Percentiles rank a stretch among this genome's conserved stretches.
Evolutionary conservation across 495 filamentous ascomycete genomes (phyloP).

Genomic region (Pyronema domesticum): DNA sequence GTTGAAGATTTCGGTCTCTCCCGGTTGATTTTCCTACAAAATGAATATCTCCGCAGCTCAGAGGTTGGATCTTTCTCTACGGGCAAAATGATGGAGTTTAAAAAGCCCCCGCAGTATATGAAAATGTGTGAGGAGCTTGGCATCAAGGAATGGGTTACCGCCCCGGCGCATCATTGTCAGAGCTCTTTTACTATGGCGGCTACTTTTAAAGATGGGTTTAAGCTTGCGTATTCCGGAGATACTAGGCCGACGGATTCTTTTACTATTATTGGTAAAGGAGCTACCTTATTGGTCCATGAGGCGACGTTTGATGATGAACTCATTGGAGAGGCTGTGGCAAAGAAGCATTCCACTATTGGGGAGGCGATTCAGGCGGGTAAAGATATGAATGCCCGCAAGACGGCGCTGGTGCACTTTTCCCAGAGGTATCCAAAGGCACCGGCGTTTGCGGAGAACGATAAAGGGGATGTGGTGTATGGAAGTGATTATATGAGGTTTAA

Average conservation of each 20-base stretch:
- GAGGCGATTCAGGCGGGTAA: slow-evolving; percentile 68
- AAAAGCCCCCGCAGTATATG: background rate
- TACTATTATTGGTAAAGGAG: slow-evolving; percentile 47
- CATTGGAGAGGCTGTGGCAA: slow-evolving; percentile 54
- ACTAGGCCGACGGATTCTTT: slow-evolving; percentile 62
- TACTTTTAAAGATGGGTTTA: slow-evolving; percentile 62
- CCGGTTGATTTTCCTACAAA: slow-evolving; percentile 22
- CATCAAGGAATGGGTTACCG: slow-evolving; percentile 37
- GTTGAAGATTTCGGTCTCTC: slow-evolving; percentile 64
- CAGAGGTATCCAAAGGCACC: slow-evolving; percentile 88
- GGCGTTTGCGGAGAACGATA: slow-evolving; percentile 29
- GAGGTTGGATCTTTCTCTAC: background rate
- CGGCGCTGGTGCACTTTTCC: slow-evolving; percentile 82
- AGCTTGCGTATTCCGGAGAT: slow-evolving; percentile 82
- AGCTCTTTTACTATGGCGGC: slow-evolving; percentile 59
- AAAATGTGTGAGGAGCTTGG: slow-evolving; percentile 21
- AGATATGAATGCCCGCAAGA: slow-evolving; percentile 54
- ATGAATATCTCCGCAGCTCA: slow-evolving; percentile 8
- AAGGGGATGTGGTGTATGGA: slow-evolving; percentile 41
- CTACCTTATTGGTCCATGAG: slow-evolving; percentile 81
- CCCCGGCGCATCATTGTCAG: slow-evolving; percentile 56
- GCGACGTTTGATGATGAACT: slow-evolving; percentile 87
- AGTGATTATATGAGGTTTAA: slow-evolving; percentile 81
- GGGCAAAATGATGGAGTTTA: too few relatives aligned
- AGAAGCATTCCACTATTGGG: slow-evolving; percentile 71